Evolutionary conservation across 2,329 filamentous ascomycete genomes (phyloP).

Genomic region (Phyllosticta citrichinensis): DNA sequence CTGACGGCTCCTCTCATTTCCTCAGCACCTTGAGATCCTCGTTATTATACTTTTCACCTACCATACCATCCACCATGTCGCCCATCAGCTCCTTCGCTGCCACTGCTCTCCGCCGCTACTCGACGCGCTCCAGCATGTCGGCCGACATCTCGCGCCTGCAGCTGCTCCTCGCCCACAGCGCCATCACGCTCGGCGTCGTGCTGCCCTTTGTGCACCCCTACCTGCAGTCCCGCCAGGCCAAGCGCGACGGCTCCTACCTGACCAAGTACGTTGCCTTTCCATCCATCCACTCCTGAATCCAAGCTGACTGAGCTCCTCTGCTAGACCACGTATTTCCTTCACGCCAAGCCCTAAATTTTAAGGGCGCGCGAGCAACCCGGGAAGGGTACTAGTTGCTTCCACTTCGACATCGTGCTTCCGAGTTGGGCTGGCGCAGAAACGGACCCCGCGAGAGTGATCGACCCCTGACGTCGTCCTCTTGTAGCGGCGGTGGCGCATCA

Average conservation of each 20-base stretch:
- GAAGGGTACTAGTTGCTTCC: neutral
- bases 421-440: neutral
- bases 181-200: slow-evolving; percentile 28
- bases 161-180: slow-evolving; percentile 16
- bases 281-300: neutral
- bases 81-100: neutral
- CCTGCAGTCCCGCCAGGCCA: slow-evolving; percentile 26
- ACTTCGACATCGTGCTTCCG: neutral
- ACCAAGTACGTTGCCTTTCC: slow-evolving; percentile 23
- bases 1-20: neutral
- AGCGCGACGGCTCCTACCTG: slow-evolving; percentile 26
- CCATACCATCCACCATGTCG: neutral
- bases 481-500: neutral
- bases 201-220: slow-evolving; percentile 31
- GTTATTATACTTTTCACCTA: neutral
- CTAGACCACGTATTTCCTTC: slow-evolving; percentile 11
- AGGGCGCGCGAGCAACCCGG: neutral
- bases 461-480: neutral
- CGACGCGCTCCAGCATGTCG: slow-evolving; percentile 23
- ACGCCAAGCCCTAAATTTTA: slow-evolving; percentile 12
- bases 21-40: neutral
- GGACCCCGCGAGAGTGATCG: neutral
- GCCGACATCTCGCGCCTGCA: slow-evolving; percentile 27
- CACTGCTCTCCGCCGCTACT: slow-evolving; percentile 25
- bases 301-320: neutral